These are phyloP conservation scores for Tolypocladium cylindrosporum DNA, from an alignment of 2,329 filamentous ascomycete species.

Conservation along the genomic window DNA sequence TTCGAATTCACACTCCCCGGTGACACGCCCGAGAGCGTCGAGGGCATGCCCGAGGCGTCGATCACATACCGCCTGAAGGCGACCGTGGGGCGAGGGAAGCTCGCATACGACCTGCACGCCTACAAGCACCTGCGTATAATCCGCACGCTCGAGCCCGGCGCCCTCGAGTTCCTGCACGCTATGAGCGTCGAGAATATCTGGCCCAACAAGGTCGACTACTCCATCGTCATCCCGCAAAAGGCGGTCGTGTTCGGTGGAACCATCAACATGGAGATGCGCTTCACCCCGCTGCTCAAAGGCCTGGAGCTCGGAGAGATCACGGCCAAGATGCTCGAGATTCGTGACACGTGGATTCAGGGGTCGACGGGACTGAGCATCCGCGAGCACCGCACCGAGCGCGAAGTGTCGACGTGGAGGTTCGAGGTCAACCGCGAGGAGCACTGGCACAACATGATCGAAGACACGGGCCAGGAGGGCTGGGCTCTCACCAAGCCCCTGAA, in stretches of 20 bases:
- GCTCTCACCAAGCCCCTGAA: slow-evolving; percentile 50
- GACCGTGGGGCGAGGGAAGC: slow-evolving; percentile 75
- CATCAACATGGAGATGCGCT: slow-evolving; percentile 73
- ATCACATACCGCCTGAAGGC: slow-evolving; percentile 89
- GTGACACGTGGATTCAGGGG: slow-evolving; percentile 52
- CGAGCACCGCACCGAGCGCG: slow-evolving; percentile 53
- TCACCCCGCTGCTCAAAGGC: slow-evolving; percentile 83
- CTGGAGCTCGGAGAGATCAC: slow-evolving; percentile 75
- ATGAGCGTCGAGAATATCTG: slow-evolving; percentile 97
- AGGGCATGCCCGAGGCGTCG: slow-evolving; percentile 77
- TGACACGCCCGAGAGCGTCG: slow-evolving; percentile 72
- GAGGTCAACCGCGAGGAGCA: slow-evolving; percentile 47
- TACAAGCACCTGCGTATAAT: slow-evolving; percentile 72
- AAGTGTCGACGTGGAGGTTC: slow-evolving; percentile 51
- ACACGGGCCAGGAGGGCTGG: slow-evolving; percentile 58
- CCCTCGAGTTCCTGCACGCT: slow-evolving; percentile 70
- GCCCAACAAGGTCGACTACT: slow-evolving; percentile 96
- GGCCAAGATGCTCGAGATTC: slow-evolving; percentile 69
- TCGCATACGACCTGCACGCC: slow-evolving; percentile 76
- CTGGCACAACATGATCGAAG: slow-evolving; percentile 60
- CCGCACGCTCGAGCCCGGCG: slow-evolving; percentile 64
- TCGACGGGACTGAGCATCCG: slow-evolving; percentile 34
- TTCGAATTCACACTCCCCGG: slow-evolving; percentile 69
- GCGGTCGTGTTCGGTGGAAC: slow-evolving; percentile 88
- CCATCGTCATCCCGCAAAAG: slow-evolving; percentile 85